phyloP scores from a whole-genome alignment of 2,329 filamentous ascomycete species.

The Periconia sp. region DNA sequence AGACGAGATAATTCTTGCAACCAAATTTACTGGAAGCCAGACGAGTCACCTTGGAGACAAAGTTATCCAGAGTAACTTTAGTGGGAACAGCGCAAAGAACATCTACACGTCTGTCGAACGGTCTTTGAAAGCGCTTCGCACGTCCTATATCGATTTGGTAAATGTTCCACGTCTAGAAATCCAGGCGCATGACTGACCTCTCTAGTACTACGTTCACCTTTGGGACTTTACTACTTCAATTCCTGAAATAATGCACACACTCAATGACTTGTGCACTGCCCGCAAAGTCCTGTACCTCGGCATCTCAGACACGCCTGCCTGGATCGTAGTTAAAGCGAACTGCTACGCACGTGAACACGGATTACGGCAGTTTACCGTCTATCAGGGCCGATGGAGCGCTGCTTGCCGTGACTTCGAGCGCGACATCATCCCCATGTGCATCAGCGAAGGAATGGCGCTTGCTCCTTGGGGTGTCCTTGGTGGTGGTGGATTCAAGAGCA shows the following conservation, averaged over 20 bases:
- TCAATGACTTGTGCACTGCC: slow-evolving; percentile 48
- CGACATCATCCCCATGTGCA: slow-evolving; percentile 54
- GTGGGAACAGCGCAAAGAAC: slow-evolving; percentile 31
- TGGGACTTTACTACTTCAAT: slow-evolving; percentile 53
- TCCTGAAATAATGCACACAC: slow-evolving; percentile 52
- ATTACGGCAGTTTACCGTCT: slow-evolving; percentile 47
- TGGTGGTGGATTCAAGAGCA: slow-evolving; percentile 51
- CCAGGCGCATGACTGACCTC: slow-evolving; percentile 28
- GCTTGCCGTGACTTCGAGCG: slow-evolving; percentile 53
- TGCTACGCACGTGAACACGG: slow-evolving; percentile 49
- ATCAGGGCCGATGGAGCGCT: slow-evolving; percentile 51
- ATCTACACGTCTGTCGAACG: slow-evolving; percentile 27
- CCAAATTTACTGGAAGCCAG: slow-evolving; percentile 49
- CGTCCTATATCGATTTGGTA: slow-evolving; percentile 68
- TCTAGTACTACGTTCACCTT: slow-evolving; percentile 45
- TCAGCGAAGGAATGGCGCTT: slow-evolving; percentile 49
- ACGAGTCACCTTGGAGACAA: slow-evolving; percentile 22
- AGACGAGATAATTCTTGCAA: slow-evolving; percentile 50
- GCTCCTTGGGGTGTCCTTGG: slow-evolving; percentile 63
- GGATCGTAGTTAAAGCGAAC: slow-evolving; percentile 40
- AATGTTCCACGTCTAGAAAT: slow-evolving; percentile 2
- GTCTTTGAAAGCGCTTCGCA: slow-evolving; percentile 48
- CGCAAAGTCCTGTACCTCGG: slow-evolving; percentile 55
- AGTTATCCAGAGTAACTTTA: slow-evolving; percentile 28
- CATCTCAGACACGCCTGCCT: slow-evolving; percentile 52